Conservation (phyloP, 176 grass and related monocot genomes). For the Thalia dealbata region DNA sequence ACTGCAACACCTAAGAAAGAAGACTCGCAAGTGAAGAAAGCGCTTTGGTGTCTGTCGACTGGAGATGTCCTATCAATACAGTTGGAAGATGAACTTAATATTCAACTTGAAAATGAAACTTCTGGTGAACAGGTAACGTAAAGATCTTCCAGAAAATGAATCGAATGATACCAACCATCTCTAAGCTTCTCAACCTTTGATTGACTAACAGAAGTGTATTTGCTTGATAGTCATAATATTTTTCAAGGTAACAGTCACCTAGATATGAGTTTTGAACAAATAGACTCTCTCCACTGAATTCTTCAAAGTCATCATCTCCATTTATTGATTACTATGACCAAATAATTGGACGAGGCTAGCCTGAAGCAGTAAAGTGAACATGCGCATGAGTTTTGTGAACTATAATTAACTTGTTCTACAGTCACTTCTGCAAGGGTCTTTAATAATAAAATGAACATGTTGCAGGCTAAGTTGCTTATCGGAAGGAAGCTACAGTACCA, state of each 20-base stretch:
- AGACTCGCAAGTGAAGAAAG: constrained; percentile 40
- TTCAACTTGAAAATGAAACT: constrained; percentile 55
- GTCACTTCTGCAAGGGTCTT: background rate
- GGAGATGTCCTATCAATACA: constrained; percentile 55
- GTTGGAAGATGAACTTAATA: constrained; percentile 46
- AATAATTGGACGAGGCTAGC: too few relatives aligned
- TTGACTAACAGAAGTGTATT: too few relatives aligned
- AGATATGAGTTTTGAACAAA: too few relatives aligned
- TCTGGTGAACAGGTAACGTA: constrained; percentile 47
- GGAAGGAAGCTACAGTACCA: constrained; percentile 66
- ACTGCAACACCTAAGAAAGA: constrained; percentile 50
- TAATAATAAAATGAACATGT: constrained; percentile 3
- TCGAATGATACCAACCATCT: background rate
- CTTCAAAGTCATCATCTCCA: background rate
- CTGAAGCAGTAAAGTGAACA: too few relatives aligned
- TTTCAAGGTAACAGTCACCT: too few relatives aligned
- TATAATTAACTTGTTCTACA: too few relatives aligned
- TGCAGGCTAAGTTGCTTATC: constrained; percentile 50
- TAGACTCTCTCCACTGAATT: too few relatives aligned
- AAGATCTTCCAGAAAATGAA: background rate
- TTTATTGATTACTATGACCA: background rate
- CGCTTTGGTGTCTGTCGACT: constrained; percentile 62
- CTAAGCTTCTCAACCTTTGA: background rate
- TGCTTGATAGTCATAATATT: too few relatives aligned
- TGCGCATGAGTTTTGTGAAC: too few relatives aligned